phyloP scores from a whole-genome alignment of 2,329 filamentous ascomycete genomes.

The Ophiostoma sp. region DNA sequence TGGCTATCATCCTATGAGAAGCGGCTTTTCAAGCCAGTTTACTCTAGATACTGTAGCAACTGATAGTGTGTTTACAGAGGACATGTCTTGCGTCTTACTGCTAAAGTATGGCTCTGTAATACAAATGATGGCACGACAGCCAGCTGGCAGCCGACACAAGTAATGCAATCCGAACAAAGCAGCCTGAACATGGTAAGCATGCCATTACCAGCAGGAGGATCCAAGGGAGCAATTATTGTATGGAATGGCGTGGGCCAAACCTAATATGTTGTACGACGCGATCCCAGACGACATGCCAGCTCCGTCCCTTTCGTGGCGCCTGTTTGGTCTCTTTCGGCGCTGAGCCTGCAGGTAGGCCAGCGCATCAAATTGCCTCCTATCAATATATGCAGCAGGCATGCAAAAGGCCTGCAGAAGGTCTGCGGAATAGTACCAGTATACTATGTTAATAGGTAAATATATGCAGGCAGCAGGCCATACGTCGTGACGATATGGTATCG shows the following conservation, averaged over 20 bases:
- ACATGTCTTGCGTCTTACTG: too few species aligned
- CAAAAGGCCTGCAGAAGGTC: neutral
- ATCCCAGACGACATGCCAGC: neutral
- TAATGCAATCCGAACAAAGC: too few species aligned
- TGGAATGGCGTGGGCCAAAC: neutral
- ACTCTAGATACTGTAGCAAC: too few species aligned
- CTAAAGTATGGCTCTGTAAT: too few species aligned
- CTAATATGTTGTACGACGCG: neutral
- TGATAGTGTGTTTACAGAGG: too few species aligned
- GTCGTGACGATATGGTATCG: neutral
- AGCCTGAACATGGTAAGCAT: too few species aligned
- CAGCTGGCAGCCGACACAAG: too few species aligned
- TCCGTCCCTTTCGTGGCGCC: neutral
- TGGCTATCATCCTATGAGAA: too few species aligned
- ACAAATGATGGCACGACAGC: too few species aligned
- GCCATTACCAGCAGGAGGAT: too few species aligned
- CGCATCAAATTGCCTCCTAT: neutral
- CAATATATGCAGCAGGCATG: conserved; percentile 1
- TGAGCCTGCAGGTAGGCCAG: neutral
- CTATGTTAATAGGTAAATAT: neutral
- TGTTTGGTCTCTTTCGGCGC: neutral
- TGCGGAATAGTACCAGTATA: neutral
- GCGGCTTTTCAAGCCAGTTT: too few species aligned
- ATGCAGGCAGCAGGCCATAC: neutral
- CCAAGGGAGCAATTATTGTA: neutral